A percentile compares a stretch with the other conserved stretches of the same genome.
phyloP scores from a whole-genome alignment of 345 rosid genomes.

The Conringia planisiliqua region DNA sequence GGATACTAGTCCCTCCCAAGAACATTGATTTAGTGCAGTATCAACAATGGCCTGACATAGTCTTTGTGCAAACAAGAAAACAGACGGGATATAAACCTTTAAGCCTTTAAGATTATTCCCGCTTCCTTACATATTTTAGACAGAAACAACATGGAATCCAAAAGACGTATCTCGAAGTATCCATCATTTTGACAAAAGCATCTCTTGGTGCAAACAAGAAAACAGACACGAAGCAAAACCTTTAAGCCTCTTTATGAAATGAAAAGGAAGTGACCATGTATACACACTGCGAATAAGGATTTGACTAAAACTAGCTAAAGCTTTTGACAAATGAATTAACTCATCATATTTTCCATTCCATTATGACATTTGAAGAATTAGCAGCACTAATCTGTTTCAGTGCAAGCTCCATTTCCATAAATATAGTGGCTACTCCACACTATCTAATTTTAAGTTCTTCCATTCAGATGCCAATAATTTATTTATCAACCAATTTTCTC shows the following conservation, averaged over 20 bases:
- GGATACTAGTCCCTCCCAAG: neutral
- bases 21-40: neutral
- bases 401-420: neutral
- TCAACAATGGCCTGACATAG: neutral
- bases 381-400: neutral
- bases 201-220: slow-evolving; percentile 2
- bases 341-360: neutral
- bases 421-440: neutral
- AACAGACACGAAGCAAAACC: neutral
- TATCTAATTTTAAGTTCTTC: neutral
- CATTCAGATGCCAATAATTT: neutral
- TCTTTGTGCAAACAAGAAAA: neutral
- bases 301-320: neutral
- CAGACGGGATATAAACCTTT: no score
- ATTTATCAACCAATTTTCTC: neutral
- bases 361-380: neutral
- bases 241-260: neutral
- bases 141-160: neutral
- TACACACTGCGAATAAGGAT: neutral
- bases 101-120: no score
- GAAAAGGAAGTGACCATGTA: neutral
- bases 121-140: neutral
- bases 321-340: neutral
- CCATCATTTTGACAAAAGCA: neutral
- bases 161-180: neutral